phyloP scores from a whole-genome alignment of 257 asterid species.

The Cinchona pubescens region DNA sequence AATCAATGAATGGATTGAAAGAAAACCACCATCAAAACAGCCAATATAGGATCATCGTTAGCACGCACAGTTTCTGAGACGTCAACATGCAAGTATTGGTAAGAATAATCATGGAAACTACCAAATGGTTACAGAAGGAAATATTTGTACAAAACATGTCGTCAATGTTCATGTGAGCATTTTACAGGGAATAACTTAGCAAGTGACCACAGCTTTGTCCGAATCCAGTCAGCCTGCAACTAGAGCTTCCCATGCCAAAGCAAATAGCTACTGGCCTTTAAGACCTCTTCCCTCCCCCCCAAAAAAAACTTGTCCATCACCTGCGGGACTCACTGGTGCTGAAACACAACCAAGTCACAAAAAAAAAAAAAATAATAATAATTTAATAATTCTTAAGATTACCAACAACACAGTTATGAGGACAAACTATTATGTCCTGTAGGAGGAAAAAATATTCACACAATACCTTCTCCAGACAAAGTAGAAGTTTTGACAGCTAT shows the following conservation, averaged over 20 bases:
- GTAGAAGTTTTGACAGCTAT: constrained; percentile 21
- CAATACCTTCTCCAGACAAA: constrained; percentile 24
- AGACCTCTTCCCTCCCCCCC: background rate
- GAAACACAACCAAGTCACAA: constrained; percentile 17
- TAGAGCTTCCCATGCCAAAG: constrained; percentile 1
- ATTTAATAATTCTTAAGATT: background rate
- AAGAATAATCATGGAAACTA: background rate
- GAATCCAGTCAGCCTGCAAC: background rate
- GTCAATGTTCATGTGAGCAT: background rate
- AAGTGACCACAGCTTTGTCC: background rate
- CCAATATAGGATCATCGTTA: background rate
- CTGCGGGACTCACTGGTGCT: constrained; percentile 20
- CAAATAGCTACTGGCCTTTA: background rate
- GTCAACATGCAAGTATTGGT: background rate
- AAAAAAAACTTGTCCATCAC: constrained; percentile 9
- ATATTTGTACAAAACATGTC: background rate
- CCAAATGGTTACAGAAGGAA: background rate
- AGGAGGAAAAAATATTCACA: background rate
- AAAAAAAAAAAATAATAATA: background rate
- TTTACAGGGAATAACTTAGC: background rate
- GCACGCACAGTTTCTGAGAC: background rate
- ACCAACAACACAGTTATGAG: background rate
- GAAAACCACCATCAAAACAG: background rate
- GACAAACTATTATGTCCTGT: background rate
- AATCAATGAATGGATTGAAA: background rate